phyloP scores from a whole-genome alignment of 2,329 filamentous ascomycete genomes.

The Dissoconium aciculare region DNA sequence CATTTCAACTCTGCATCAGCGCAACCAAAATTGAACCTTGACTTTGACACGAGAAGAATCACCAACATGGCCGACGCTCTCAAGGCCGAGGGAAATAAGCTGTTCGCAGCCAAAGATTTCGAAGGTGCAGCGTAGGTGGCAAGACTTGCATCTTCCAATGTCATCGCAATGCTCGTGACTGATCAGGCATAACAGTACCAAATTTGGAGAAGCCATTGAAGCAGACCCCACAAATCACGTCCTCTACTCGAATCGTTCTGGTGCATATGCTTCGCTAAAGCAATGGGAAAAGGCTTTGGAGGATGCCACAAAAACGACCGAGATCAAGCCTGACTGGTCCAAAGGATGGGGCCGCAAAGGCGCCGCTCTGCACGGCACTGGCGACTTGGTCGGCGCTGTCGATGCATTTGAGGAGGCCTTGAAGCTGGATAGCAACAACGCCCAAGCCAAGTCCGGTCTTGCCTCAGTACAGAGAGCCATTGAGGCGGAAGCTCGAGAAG shows the following conservation, averaged over 20 bases:
- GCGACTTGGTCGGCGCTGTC: slow-evolving; percentile 68
- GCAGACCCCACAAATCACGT: slow-evolving; percentile 85
- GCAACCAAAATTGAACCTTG: too few relatives aligned
- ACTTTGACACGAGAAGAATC: not conserved
- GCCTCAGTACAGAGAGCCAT: slow-evolving; percentile 78
- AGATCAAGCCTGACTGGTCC: slow-evolving; percentile 94
- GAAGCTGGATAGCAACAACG: slow-evolving; percentile 81
- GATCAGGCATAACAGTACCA: slow-evolving; percentile 46
- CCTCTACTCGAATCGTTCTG: slow-evolving; percentile 94
- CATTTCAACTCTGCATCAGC: too few relatives aligned
- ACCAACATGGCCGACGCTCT: slow-evolving; percentile 56
- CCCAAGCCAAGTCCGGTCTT: slow-evolving; percentile 79
- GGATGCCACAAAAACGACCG: slow-evolving; percentile 84
- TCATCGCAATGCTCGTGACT: slow-evolving; percentile 3
- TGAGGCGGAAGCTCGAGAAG: slow-evolving; percentile 54
- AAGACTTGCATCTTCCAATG: not conserved
- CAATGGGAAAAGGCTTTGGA: slow-evolving; percentile 72
- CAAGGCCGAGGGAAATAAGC: slow-evolving; percentile 96
- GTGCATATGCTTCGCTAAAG: slow-evolving; percentile 70
- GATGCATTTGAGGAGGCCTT: slow-evolving; percentile 92
- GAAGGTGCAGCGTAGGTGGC: slow-evolving; percentile 74
- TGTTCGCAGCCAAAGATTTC: slow-evolving; percentile 95
- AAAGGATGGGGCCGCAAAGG: slow-evolving; percentile 95
- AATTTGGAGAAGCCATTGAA: slow-evolving; percentile 86
- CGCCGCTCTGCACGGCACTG: slow-evolving; percentile 72